Base-by-base conservation (phyloP, 306 rosid genomes). In the Acacia melanoxylon region DNA sequence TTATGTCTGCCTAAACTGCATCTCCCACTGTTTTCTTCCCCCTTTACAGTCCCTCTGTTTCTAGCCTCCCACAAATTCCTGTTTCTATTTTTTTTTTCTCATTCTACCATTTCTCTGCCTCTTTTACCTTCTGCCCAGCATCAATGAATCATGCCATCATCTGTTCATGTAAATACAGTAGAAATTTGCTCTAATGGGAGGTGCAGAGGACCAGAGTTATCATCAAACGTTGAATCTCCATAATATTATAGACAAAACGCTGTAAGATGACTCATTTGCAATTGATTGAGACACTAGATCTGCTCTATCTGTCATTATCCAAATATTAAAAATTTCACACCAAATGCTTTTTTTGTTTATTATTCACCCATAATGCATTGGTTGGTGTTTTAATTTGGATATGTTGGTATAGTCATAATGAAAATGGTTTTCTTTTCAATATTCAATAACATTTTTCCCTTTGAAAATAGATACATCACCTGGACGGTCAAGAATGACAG, bases 381-480 rank as follows among this genome's bases (percentile, higher is more conserved):
- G 40, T 79, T 42, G 68, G 44, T 10, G 67, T 48, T 79, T 79
- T 44, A 20, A 69, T 82, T 78, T 69, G 41, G 72, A 65, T 42
- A 12, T 63, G 74, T 70, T 70, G 31, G 63, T 68, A 44, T 76
- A 24, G 37, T 74, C 68, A 62, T 22, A 48, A 77, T 61, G 16
- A 22, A 27, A 25, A 78, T 40, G 41, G 29, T 56, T 78, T 81
- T 20, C 52, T 46, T 24, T 71, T 24, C 2, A 29, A 14, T 25
- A 81, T 67, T 80, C 81, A 77, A 80, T 24, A 19, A 48, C 59
- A 76, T 66, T 59, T 70, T 83, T 77, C 56, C 80, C 83, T 45
- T 40, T 46, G 54, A 79, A 82, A 62, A 62, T 72, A 71, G 83
- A 82, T 67, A 80, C 68, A 80, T 87, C 86, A 95, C 99, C 99